A percentile compares a stretch with the other conserved stretches of the same genome.
Conservation (phyloP, 2,329 filamentous ascomycete species). For the Cyclaneusma minus region DNA sequence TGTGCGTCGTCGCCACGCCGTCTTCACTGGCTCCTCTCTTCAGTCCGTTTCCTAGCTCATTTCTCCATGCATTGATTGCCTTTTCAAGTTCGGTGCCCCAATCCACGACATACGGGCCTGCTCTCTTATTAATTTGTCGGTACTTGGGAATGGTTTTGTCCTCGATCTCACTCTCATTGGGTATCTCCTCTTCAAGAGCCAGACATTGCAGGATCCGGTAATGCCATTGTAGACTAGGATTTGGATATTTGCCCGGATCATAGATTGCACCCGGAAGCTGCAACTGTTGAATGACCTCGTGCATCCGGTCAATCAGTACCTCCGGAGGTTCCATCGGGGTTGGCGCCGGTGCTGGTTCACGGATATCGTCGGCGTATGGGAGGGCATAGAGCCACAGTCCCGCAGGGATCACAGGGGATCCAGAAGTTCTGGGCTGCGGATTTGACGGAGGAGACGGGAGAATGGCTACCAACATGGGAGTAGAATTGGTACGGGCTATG, state of each 20-base stretch:
- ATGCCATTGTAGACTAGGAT: constrained; percentile 90
- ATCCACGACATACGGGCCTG: constrained; percentile 61
- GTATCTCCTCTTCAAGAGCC: constrained; percentile 81
- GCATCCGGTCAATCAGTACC: constrained; percentile 66
- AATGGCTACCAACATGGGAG: constrained; percentile 66
- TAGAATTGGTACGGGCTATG: constrained; percentile 64
- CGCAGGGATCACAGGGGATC: constrained; percentile 57
- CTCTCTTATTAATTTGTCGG: constrained; percentile 78
- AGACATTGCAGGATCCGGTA: constrained; percentile 87
- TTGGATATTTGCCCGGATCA: constrained; percentile 77
- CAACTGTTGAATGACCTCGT: constrained; percentile 61
- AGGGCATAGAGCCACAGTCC: constrained; percentile 82
- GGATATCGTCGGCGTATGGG: constrained; percentile 79
- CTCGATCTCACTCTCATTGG: constrained; percentile 44
- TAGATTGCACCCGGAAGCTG: constrained; percentile 78
- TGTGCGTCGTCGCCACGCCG: too few species aligned
- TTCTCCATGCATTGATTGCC: constrained; percentile 21
- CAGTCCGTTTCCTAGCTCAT: constrained; percentile 6
- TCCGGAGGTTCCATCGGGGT: constrained; percentile 45
- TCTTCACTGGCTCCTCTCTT: constrained; percentile 37
- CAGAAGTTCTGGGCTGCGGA: constrained; percentile 47
- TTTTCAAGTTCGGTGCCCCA: constrained; percentile 58
- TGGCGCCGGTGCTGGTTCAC: constrained; percentile 51
- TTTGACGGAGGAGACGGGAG: constrained; percentile 56
- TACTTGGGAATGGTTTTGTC: constrained; percentile 78